Conservation (phyloP, 306 rosid genomes). For the Amphicarpaea edgeworthii region DNA sequence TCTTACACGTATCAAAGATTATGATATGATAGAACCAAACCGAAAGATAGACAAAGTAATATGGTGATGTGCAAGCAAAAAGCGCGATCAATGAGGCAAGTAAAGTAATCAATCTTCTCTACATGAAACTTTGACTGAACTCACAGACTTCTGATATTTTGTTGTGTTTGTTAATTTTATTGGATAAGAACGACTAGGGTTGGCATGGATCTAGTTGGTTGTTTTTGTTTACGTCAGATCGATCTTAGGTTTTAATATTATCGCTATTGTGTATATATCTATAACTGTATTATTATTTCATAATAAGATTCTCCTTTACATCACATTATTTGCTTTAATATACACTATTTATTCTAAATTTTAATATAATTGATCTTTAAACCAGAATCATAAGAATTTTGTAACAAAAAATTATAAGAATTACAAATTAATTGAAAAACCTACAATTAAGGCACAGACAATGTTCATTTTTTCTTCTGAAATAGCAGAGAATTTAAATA, state of each 20-base stretch:
- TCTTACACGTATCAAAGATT: constrained; percentile 1
- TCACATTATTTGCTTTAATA: no score
- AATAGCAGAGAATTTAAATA: background rate
- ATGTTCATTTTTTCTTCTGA: background rate
- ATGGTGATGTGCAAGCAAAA: background rate
- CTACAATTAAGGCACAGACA: background rate
- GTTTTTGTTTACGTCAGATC: no score
- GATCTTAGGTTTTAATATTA: no score
- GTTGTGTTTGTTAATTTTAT: no score
- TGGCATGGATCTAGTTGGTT: no score
- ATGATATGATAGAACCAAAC: background rate
- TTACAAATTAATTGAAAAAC: background rate
- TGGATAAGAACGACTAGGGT: no score
- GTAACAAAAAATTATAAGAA: background rate
- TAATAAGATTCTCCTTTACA: background rate
- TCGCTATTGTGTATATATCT: no score
- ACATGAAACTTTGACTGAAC: background rate
- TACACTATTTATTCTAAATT: no score
- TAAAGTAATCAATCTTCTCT: background rate
- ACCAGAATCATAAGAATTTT: no score
- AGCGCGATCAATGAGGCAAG: background rate
- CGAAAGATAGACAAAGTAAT: background rate
- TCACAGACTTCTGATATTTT: background rate
- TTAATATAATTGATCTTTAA: no score
- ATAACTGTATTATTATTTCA: no score